phyloP scores from a whole-genome alignment of 768 basidiomycete genomes.

The Rhizopogon salebrosus region DNA sequence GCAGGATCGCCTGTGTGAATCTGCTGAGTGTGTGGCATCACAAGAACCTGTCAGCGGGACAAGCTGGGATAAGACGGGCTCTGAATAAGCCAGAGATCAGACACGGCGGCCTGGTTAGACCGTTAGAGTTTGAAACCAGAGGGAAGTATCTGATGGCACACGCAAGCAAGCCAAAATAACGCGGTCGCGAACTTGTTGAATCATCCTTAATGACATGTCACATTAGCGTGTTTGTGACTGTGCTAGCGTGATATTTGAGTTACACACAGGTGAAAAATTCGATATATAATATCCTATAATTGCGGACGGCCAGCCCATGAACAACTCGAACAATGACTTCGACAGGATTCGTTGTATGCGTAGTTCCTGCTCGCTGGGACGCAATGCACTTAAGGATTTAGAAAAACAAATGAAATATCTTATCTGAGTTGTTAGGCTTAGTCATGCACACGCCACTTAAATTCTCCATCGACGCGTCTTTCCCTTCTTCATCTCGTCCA shows the following conservation, averaged over 20 bases:
- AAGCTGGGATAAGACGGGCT: background rate
- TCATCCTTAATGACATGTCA: too few relatives aligned
- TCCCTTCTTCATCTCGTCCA: slow-evolving; percentile 8
- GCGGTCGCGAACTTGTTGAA: slow-evolving; percentile 29
- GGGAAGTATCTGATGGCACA: background rate
- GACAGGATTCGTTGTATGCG: background rate
- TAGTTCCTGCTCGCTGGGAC: background rate
- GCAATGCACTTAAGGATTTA: too few relatives aligned
- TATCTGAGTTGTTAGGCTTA: slow-evolving; percentile 18
- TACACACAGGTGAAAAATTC: background rate
- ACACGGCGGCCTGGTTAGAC: too few relatives aligned
- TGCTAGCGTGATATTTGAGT: background rate
- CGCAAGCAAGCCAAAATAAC: slow-evolving; percentile 11
- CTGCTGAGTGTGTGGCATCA: slow-evolving; percentile 25
- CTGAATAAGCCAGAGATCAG: background rate
- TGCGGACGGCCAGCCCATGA: background rate
- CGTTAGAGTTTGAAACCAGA: too few relatives aligned
- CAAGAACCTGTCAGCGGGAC: slow-evolving; percentile 6
- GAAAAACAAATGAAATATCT: background rate
- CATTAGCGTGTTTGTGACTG: slow-evolving; percentile 25
- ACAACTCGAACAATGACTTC: background rate
- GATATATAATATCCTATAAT: too few relatives aligned
- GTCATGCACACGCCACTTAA: slow-evolving; percentile 21
- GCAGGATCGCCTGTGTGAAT: slow-evolving; percentile 31
- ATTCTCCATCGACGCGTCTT: slow-evolving; percentile 25